phyloP scores from a whole-genome alignment of 2,329 filamentous ascomycete genomes.

The Colletotrichum sansevieriae region DNA sequence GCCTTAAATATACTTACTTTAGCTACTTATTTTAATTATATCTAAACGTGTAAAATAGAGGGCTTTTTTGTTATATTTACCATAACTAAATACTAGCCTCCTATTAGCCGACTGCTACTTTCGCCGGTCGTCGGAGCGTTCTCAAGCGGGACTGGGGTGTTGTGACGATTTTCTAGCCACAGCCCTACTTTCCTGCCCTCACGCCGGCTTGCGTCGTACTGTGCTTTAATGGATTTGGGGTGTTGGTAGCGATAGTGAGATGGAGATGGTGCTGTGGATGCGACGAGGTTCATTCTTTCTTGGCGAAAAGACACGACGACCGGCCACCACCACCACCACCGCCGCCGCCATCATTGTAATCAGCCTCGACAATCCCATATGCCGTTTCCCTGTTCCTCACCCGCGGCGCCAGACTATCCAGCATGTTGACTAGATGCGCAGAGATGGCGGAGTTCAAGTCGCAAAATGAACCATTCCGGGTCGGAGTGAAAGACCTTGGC shows the following conservation, averaged over 20 bases:
- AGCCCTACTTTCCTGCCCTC: constrained; percentile 34
- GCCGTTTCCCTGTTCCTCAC: not conserved
- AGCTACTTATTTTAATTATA: too few species aligned
- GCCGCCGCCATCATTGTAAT: not conserved
- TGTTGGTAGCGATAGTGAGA: not conserved
- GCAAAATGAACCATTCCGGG: too few species aligned
- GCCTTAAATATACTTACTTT: too few species aligned
- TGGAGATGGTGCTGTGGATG: constrained; percentile 21
- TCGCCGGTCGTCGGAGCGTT: too few species aligned
- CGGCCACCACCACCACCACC: not conserved
- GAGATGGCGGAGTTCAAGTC: too few species aligned
- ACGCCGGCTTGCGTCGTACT: not conserved
- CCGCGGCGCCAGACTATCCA: not conserved
- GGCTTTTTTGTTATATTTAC: too few species aligned
- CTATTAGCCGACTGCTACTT: too few species aligned
- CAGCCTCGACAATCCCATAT: not conserved
- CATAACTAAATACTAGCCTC: too few species aligned
- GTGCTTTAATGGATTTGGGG: not conserved
- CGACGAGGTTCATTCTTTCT: constrained; percentile 1
- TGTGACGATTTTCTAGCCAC: constrained; percentile 6
- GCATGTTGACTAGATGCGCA: too few species aligned
- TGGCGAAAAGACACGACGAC: constrained; percentile 5
- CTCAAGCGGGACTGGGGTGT: constrained; percentile 7
- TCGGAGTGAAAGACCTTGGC: too few species aligned
- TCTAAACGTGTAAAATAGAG: too few species aligned